Base-by-base conservation (phyloP, 495 filamentous ascomycete species). In the Neurospora sp. region DNA sequence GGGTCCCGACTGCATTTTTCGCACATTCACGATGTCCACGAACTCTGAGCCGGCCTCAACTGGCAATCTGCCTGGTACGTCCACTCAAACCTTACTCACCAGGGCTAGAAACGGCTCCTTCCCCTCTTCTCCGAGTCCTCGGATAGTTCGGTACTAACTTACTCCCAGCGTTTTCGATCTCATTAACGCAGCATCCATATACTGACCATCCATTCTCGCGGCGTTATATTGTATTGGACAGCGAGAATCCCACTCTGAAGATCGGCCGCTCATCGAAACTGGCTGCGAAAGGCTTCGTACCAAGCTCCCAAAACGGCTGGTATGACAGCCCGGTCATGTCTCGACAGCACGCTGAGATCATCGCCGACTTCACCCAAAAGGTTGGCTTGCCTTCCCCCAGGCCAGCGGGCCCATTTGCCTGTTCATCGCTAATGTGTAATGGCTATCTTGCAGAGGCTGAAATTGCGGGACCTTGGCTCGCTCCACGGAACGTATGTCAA, bases 281-380 rank as follows among this genome's bases (percentile, higher is more conserved):
- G 4, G 59, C 78, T 0, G 71, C 79, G 3, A 86, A 85, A 31
- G 84, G 83, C 1, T 82, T 82, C 37, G 41, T 83, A 11, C 77
- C 77, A 0, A 70, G 14, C 10, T 6, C 39, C 2, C 79, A 90
- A 71, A 97, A 96, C 82, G 91, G 85, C 11, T 92, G 89, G 85
- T 93, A 94, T 74, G 88, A 94, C 40, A 93, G 89, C 76, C 88
- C 92, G 0, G 92, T 96, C 35, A 91, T 97, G 86, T 96, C 92
- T 38, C 86, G 94, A 39, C 80, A 88, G 11, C 94, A 97, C 83
- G 94, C 93, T 12, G 82, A 86, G 70, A 76, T 97, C 10, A 73
- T 77, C 12, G 82, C 86, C 12, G 78, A 84, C 48, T 42, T 81
- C 4, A 78, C 86, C 1, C 73, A 78, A 5, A 81, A 84, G 78